phyloP scores from a whole-genome alignment of 148 eudicot genomes.

The Rhododendron vialii region DNA sequence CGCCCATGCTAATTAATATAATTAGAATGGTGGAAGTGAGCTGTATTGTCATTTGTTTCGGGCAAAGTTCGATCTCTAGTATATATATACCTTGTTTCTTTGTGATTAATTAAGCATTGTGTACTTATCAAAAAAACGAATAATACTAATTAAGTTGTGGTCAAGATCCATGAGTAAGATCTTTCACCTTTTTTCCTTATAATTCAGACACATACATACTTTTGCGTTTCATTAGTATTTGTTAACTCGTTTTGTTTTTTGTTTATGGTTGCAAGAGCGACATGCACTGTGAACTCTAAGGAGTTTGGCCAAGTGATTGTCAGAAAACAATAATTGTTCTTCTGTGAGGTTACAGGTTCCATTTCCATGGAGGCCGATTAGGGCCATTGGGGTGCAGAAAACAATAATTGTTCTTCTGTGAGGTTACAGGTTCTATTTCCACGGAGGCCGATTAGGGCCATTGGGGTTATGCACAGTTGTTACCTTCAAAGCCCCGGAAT shows the following conservation, averaged over 20 bases:
- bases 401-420: too few relatives aligned
- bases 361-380: too few relatives aligned
- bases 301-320: too few relatives aligned
- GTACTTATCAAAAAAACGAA: not conserved
- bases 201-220: not conserved
- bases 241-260: not conserved
- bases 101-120: not conserved
- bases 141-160: not conserved
- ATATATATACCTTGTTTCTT: not conserved
- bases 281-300: not conserved
- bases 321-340: too few relatives aligned
- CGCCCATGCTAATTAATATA: not conserved
- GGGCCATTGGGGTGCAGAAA: too few relatives aligned
- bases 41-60: slow-evolving; percentile 1
- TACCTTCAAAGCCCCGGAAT: too few relatives aligned
- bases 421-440: too few relatives aligned
- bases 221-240: not conserved
- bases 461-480: too few relatives aligned
- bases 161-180: not conserved
- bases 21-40: slow-evolving; percentile 9
- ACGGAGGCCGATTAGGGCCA: too few relatives aligned
- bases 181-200: not conserved
- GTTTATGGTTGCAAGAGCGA: not conserved
- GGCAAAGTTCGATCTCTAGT: not conserved
- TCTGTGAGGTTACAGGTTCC: too few relatives aligned